Conservation (phyloP, 306 rosid genomes). For the Cucurbita maxima region DNA sequence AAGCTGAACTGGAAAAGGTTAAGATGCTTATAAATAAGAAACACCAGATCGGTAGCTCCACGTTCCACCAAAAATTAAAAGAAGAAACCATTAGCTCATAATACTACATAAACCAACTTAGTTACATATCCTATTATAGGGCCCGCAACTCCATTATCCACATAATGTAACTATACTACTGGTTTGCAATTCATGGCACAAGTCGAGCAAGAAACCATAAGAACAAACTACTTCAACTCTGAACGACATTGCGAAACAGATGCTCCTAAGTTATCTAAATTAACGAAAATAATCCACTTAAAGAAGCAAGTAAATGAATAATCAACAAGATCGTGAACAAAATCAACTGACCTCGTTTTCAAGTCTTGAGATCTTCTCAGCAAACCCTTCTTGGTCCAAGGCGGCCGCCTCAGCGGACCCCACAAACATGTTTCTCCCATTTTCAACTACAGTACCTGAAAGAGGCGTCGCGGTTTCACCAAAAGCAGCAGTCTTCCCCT, state of each 20-base stretch:
- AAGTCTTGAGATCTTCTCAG: slow-evolving; percentile 35
- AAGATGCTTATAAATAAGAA: neutral
- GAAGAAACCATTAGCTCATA: neutral
- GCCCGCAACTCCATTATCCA: neutral
- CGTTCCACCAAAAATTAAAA: neutral
- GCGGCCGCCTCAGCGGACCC: slow-evolving; percentile 26
- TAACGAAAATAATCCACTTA: neutral
- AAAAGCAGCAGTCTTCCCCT: slow-evolving; percentile 39
- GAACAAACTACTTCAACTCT: neutral
- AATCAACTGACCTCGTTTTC: slow-evolving; percentile 67
- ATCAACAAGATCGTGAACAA: neutral
- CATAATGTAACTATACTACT: neutral
- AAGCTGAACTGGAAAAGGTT: neutral
- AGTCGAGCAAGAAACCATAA: neutral
- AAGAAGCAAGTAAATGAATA: neutral
- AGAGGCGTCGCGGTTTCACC: slow-evolving; percentile 23
- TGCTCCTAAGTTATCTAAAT: neutral
- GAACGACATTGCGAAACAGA: neutral
- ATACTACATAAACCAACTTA: neutral
- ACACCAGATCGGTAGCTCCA: neutral
- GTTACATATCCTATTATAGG: neutral
- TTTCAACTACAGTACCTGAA: slow-evolving; percentile 26
- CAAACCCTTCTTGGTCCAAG: slow-evolving; percentile 30
- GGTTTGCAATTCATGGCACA: neutral
- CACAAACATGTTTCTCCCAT: slow-evolving; percentile 34